Base-by-base conservation (phyloP, 2,329 filamentous ascomycete genomes). In the Nigrograna mackinnonii region DNA sequence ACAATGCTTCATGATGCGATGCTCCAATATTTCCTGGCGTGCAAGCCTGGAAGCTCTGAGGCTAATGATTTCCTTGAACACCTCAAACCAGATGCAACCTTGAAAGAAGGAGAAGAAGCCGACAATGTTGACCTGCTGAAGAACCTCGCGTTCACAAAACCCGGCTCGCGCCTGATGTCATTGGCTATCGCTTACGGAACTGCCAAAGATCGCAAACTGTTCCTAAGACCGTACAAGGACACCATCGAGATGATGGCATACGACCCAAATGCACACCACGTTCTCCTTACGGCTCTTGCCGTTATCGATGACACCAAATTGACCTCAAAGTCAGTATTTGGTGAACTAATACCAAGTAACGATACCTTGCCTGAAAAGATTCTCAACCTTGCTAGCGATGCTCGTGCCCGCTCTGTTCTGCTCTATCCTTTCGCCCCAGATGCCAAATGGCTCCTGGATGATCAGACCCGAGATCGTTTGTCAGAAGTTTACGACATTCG, bases 1-100 rank as follows among this genome's bases (percentile, higher is more conserved):
- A 97, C 92, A 2, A 95, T 99, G 80, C 82, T 99, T 16, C 95
- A 99, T 69, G 94, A 97, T 61, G 94, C 94, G 37, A 96, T 99
- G 91, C 77, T 96, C 46, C 92, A 99, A 67, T 99, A 96, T 71
- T 96, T 92, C 71, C 74, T 90, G 39, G 92, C 87, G 58, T 83
- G 85, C 35, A 85, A 87, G 52, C 76, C 82, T 4, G 91, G 87
- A 3, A 89, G 85, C 33, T 84, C 89, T 44, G 92, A 97, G 66
- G 85, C 89, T 31, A 87, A 78, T 22, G 91, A 95, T 57, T 96
- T 96, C 62, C 73, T 95, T 44, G 91, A 97, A 68, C 79, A 95
- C 54, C 77, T 99, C 61, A 95, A 95, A 73, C 89, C 89, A 30
- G 92, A 99, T 54, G 89, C 96, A 62, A 86, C 87, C 44, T 62